Percentiles rank a stretch among this genome's conserved stretches.
Conservation (phyloP, 2,329 filamentous ascomycete genomes). For the Curvularia hawaiiensis region DNA sequence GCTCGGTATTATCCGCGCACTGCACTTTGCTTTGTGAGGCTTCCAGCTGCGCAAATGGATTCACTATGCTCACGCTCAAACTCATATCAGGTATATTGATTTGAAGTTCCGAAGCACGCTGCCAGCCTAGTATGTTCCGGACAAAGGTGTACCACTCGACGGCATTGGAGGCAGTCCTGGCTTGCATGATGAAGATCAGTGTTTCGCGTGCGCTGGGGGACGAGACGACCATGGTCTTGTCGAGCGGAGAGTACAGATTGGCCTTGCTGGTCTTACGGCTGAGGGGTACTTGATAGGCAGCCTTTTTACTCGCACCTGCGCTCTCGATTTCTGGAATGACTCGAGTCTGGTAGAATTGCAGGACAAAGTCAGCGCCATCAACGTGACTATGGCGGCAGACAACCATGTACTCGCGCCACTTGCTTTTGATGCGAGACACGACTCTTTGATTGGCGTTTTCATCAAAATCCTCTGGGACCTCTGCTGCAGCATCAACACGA, state of each 20-base stretch:
- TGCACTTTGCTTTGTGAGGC: conserved; percentile 49
- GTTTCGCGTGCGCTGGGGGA: conserved; percentile 59
- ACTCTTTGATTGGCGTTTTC: conserved; percentile 67
- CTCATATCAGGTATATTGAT: conserved; percentile 68
- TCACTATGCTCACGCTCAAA: conserved; percentile 62
- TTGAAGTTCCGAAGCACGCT: conserved; percentile 60
- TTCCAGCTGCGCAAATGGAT: conserved; percentile 63
- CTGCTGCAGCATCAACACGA: conserved; percentile 60
- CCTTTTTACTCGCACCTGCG: conserved; percentile 57
- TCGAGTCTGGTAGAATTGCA: conserved; percentile 66
- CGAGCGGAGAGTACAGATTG: conserved; percentile 68
- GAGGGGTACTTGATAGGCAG: conserved; percentile 63
- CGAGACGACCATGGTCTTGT: conserved; percentile 71
- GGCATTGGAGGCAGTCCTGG: conserved; percentile 64
- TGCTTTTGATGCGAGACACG: conserved; percentile 63
- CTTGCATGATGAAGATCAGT: conserved; percentile 64
- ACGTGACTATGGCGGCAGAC: conserved; percentile 64
- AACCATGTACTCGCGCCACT: conserved; percentile 68
- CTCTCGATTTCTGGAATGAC: conserved; percentile 66
- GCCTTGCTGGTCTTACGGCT: conserved; percentile 59
- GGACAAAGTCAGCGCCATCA: conserved; percentile 59
- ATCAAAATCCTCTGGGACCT: conserved; percentile 64
- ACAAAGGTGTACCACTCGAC: conserved; percentile 74
- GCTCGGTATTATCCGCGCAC: conserved; percentile 53
- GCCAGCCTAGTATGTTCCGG: conserved; percentile 63